A percentile compares a stretch with the other conserved stretches of the same genome.
Evolutionary conservation across 495 filamentous ascomycete genomes (phyloP).

Genomic region (Trypethelium eluteriae): DNA sequence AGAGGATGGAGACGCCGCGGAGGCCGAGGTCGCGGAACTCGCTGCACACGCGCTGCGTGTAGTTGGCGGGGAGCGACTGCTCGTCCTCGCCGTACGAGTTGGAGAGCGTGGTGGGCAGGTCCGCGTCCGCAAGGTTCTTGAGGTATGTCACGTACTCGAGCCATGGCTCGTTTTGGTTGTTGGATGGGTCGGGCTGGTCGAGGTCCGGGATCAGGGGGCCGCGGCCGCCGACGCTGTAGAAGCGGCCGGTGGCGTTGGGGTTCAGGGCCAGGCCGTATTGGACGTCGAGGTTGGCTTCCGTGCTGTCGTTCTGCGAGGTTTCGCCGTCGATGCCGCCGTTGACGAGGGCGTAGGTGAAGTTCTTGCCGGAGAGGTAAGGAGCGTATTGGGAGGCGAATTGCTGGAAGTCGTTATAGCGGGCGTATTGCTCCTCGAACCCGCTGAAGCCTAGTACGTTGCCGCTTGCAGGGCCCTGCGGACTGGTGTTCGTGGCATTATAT

Average conservation of each 20-base stretch:
- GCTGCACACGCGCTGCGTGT: constrained; percentile 63
- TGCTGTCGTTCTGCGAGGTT: constrained; percentile 3
- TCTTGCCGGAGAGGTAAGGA: constrained; percentile 45
- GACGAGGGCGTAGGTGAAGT: constrained; percentile 56
- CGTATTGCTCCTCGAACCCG: constrained; percentile 46
- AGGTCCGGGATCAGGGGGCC: constrained; percentile 57
- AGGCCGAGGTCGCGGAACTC: constrained; percentile 62
- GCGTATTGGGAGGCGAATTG: constrained; percentile 28
- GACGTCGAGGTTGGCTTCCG: constrained; percentile 69
- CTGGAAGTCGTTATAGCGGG: constrained; percentile 33
- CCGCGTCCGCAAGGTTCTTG: constrained; percentile 48
- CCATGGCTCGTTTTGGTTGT: constrained; percentile 69
- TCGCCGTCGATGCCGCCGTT: constrained; percentile 40
- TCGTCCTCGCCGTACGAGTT: constrained; percentile 81
- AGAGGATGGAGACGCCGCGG: constrained; percentile 66
- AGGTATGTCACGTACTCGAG: constrained; percentile 63
- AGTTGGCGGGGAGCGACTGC: constrained; percentile 59
- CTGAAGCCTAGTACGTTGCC: constrained; percentile 43
- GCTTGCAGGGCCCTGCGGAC: constrained; percentile 39
- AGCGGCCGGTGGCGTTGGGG: constrained; percentile 52
- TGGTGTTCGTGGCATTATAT: constrained; percentile 51
- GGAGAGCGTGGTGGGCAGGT: constrained; percentile 66
- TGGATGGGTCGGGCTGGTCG: constrained; percentile 44
- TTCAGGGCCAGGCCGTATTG: constrained; percentile 59
- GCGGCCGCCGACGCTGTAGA: constrained; percentile 61